Conservation (phyloP, 148 eudicot species). For the Rhododendron kiyosumense region DNA sequence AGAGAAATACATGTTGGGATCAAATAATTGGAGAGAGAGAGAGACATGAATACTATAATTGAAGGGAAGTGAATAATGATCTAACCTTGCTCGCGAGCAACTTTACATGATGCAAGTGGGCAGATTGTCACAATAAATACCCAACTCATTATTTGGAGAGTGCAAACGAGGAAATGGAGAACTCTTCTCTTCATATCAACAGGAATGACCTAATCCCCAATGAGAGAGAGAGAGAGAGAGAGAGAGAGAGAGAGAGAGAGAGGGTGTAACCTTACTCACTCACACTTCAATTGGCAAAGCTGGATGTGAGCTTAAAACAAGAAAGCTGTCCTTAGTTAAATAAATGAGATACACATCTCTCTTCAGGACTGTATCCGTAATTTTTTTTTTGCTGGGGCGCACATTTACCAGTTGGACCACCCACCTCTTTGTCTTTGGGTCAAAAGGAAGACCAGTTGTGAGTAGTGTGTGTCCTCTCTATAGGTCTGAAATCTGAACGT, state of each 20-base stretch:
- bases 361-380: too few relatives aligned
- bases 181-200: constrained; percentile 12
- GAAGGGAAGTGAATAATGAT: background rate
- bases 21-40: background rate
- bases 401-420: too few relatives aligned
- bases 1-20: background rate
- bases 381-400: too few relatives aligned
- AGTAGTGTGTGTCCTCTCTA: too few relatives aligned
- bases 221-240: background rate
- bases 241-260: background rate
- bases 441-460: too few relatives aligned
- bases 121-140: background rate
- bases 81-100: constrained; percentile 5
- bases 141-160: constrained; percentile 4
- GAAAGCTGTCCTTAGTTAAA: too few relatives aligned
- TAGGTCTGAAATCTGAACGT: too few relatives aligned
- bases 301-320: background rate
- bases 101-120: background rate
- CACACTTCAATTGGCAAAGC: background rate
- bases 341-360: too few relatives aligned
- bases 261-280: background rate
- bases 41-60: background rate
- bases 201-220: too few relatives aligned
- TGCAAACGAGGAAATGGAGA: background rate
- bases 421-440: too few relatives aligned